phyloP scores from a whole-genome alignment of 1,139 yeast genomes.

The Pichia sp. region DNA sequence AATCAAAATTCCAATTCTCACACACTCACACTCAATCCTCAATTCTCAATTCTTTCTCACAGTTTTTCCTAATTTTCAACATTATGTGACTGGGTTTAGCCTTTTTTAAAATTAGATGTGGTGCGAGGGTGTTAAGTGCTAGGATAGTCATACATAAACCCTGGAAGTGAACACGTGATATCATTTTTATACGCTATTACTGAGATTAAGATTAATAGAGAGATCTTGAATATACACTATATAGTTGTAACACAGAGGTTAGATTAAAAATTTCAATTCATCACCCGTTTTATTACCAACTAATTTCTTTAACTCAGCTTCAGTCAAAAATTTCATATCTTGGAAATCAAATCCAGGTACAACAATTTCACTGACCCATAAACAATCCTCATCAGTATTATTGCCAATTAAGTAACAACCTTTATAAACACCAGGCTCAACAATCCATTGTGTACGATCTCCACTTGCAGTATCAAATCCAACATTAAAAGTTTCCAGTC shows the following conservation, averaged over 20 bases:
- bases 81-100: not conserved
- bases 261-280: conserved; percentile 28
- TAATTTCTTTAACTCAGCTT: conserved; percentile 27
- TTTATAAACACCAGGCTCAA: conserved; percentile 48
- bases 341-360: conserved; percentile 49
- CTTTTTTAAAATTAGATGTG: not conserved
- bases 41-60: not conserved
- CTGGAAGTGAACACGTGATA: not conserved
- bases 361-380: conserved; percentile 46
- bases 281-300: conserved; percentile 33
- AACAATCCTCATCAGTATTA: conserved; percentile 30
- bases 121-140: not conserved
- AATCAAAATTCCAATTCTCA: not conserved
- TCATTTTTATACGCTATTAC: too few relatives aligned
- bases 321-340: conserved; percentile 39
- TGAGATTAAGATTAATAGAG: too few relatives aligned
- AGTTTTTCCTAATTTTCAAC: not conserved
- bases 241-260: not conserved
- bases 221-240: too few relatives aligned
- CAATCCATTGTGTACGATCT: conserved; percentile 48
- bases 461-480: conserved; percentile 40
- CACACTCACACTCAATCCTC: not conserved
- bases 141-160: not conserved
- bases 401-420: conserved; percentile 37
- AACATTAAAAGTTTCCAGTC: conserved; percentile 38